Percentiles rank a stretch among this genome's conserved stretches.
These are phyloP conservation scores for Scheffersomyces titani DNA, from an alignment of 1,139 yeast genomes.

Conservation along the genomic window DNA sequence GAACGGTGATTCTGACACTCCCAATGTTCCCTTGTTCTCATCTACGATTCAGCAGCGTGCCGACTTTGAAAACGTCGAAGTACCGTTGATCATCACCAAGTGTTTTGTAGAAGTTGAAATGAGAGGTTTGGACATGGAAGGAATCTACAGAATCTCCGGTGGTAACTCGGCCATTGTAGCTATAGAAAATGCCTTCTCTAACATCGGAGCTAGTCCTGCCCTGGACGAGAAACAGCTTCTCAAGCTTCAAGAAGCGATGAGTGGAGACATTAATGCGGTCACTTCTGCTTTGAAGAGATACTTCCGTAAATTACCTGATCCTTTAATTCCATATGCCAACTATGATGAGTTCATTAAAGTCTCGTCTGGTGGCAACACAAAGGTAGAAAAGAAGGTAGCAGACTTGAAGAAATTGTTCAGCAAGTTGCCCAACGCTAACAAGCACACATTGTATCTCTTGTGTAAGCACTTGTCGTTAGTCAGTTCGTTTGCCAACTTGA, in stretches of 20 bases:
- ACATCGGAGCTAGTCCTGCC: conserved; percentile 22
- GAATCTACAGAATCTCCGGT: conserved; percentile 90
- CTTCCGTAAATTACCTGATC: conserved; percentile 80
- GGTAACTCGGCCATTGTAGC: conserved; percentile 74
- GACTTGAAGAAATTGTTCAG: conserved; percentile 29
- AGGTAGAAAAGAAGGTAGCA: conserved; percentile 31
- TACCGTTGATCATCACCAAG: conserved; percentile 72
- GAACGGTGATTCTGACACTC: conserved; percentile 5
- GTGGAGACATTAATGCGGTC: conserved; percentile 81
- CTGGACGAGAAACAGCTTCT: conserved; percentile 40
- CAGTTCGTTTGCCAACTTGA: conserved; percentile 45
- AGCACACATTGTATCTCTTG: conserved; percentile 53
- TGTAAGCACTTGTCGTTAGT: conserved; percentile 67
- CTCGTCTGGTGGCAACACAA: conserved; percentile 33
- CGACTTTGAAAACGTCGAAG: conserved; percentile 54
- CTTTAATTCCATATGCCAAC: conserved; percentile 69
- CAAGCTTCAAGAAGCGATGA: conserved; percentile 46
- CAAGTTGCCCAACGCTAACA: conserved; percentile 69
- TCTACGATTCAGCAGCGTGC: conserved; percentile 62
- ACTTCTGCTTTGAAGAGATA: conserved; percentile 87
- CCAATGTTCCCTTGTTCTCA: conserved; percentile 35
- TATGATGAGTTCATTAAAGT: conserved; percentile 66
- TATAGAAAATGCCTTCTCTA: conserved; percentile 50
- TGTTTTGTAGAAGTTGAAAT: conserved; percentile 80
- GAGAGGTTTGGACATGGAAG: conserved; percentile 75